Conservation (phyloP, 2,329 filamentous ascomycete genomes). For the Pseudopithomyces chartarum region DNA sequence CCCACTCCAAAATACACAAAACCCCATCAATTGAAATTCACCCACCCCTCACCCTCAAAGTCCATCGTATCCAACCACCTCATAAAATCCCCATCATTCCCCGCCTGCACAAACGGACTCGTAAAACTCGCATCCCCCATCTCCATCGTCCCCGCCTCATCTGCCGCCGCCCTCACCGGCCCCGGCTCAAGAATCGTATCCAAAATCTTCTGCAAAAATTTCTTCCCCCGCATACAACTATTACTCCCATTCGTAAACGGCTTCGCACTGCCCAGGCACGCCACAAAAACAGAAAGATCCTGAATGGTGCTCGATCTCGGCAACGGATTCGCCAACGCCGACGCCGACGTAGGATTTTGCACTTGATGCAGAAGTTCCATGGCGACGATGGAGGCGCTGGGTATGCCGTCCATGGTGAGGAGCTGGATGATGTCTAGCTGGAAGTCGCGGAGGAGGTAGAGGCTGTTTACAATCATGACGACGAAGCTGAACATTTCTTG, state of each 20-base stretch:
- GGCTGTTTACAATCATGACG: conserved; percentile 43
- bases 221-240: conserved; percentile 49
- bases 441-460: conserved; percentile 50
- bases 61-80: conserved; percentile 52
- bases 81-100: conserved; percentile 51
- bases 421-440: conserved; percentile 49
- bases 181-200: conserved; percentile 48
- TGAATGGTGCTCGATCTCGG: conserved; percentile 53
- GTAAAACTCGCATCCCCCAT: conserved; percentile 38
- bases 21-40: conserved; percentile 26
- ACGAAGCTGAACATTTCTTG: conserved; percentile 46
- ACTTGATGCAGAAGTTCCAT: conserved; percentile 52
- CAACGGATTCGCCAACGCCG: conserved; percentile 35
- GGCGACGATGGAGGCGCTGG: conserved; percentile 49
- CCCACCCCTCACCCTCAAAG: conserved; percentile 46
- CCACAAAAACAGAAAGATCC: conserved; percentile 52
- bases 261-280: conserved; percentile 46
- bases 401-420: conserved; percentile 47
- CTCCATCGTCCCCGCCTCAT: conserved; percentile 7
- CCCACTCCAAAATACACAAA: neutral
- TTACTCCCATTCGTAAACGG: conserved; percentile 47
- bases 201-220: conserved; percentile 49
- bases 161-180: conserved; percentile 5
- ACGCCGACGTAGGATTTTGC: conserved; percentile 29
- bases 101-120: conserved; percentile 39